These are phyloP conservation scores for Rosa rugosa DNA, from an alignment of 306 rosid species.

Conservation along the genomic window DNA sequence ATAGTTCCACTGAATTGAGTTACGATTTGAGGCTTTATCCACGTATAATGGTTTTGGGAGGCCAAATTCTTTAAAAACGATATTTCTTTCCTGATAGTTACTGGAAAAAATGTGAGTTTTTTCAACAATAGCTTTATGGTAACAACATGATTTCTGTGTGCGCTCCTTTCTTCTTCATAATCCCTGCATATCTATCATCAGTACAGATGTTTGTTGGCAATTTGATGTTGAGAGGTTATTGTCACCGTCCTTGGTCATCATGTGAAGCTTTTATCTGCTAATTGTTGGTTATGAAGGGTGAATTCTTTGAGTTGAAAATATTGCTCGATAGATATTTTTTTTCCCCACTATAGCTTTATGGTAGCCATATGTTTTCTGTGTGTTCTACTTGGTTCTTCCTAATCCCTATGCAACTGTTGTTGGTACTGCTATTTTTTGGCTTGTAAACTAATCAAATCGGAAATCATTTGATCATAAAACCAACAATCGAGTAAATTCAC, in stretches of 20 bases:
- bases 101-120: neutral
- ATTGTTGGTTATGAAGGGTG: neutral
- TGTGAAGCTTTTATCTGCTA: neutral
- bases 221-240: neutral
- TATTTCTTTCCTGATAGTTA: neutral
- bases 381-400: neutral
- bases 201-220: neutral
- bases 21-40: neutral
- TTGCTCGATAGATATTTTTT: neutral
- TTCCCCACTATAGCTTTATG: neutral
- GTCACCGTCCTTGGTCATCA: neutral
- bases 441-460: neutral
- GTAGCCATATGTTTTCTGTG: neutral
- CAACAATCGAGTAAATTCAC: too few relatives aligned
- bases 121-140: neutral
- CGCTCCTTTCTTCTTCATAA: neutral
- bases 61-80: neutral
- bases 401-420: neutral
- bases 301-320: neutral
- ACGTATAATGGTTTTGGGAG: neutral
- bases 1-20: neutral
- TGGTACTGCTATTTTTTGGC: neutral
- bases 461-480: too few relatives aligned
- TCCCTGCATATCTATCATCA: neutral
- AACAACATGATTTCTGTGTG: neutral